Evolutionary conservation across 768 basidiomycete genomes (phyloP).

Genomic region (Suillus spraguei): DNA sequence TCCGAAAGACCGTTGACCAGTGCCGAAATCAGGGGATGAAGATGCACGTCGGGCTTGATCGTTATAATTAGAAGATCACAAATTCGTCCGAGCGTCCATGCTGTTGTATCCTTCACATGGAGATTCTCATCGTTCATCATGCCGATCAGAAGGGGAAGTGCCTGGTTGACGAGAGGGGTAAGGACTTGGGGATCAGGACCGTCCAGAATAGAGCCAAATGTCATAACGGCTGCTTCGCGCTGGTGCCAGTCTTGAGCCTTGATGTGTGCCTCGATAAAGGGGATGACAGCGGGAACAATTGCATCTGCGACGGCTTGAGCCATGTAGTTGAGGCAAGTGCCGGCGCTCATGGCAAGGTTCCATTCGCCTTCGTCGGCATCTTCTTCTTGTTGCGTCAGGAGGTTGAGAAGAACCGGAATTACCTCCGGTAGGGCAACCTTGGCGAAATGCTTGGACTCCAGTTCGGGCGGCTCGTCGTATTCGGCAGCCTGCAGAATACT

Average conservation of each 20-base stretch:
- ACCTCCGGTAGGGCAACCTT: conserved; percentile 95
- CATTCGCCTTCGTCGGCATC: conserved; percentile 98
- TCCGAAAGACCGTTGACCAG: conserved; percentile 81
- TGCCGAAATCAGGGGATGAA: conserved; percentile 81
- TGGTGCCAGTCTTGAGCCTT: conserved; percentile 90
- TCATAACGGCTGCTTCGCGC: conserved; percentile 97
- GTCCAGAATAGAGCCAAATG: conserved; percentile 96
- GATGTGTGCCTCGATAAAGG: conserved; percentile 98
- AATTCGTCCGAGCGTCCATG: conserved; percentile 96
- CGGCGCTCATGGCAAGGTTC: conserved; percentile 98
- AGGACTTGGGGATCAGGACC: conserved; percentile 90
- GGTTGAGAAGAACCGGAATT: conserved; percentile 84
- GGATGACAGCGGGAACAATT: conserved; percentile 91
- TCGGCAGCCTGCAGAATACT: conserved; percentile 67
- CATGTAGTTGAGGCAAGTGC: conserved; percentile 85
- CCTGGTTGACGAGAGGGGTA: conserved; percentile 90
- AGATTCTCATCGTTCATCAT: conserved; percentile 90
- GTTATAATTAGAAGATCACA: conserved; percentile 85
- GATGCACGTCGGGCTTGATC: conserved; percentile 88
- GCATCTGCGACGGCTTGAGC: conserved; percentile 89
- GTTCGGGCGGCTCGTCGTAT: conserved; percentile 84
- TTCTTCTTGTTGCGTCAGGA: conserved; percentile 93
- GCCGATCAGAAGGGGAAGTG: conserved; percentile 88
- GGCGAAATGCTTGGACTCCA: conserved; percentile 89
- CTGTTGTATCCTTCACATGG: conserved; percentile 95